Percentiles rank a stretch among this genome's conserved stretches.
Evolutionary conservation across 2,329 filamentous ascomycete genomes (phyloP).

Genomic region (Colletotrichum costaricense): DNA sequence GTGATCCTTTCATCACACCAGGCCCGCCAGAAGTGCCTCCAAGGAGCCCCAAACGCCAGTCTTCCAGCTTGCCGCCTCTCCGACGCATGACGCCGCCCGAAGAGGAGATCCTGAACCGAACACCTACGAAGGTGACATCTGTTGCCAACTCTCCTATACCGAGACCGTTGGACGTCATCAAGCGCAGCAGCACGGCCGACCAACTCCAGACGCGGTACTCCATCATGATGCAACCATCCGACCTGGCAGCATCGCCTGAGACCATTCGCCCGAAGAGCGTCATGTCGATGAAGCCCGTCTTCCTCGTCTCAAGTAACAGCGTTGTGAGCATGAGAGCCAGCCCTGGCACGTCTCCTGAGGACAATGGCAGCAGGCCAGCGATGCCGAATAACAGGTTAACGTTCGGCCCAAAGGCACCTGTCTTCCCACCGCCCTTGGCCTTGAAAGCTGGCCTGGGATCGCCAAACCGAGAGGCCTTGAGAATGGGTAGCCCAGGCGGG

Average conservation of each 20-base stretch:
- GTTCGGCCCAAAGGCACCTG: slow-evolving; percentile 14
- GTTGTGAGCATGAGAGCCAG: slow-evolving; percentile 32
- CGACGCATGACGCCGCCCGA: not conserved
- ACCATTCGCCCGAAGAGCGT: slow-evolving; percentile 34
- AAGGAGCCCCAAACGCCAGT: slow-evolving; percentile 15
- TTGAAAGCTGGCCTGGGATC: slow-evolving; percentile 17
- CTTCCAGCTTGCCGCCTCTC: slow-evolving; percentile 12
- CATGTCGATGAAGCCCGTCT: slow-evolving; percentile 34
- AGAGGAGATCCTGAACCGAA: not conserved
- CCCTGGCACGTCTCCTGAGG: slow-evolving; percentile 33
- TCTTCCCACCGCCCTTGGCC: slow-evolving; percentile 32
- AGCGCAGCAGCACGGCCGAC: not conserved
- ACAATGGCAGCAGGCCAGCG: slow-evolving; percentile 2
- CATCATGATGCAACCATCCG: slow-evolving; percentile 14
- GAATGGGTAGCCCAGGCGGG: not conserved
- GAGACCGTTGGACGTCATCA: slow-evolving; percentile 8
- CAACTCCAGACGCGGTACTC: slow-evolving; percentile 12
- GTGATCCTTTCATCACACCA: slow-evolving; percentile 31
- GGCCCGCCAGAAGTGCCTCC: slow-evolving; percentile 8
- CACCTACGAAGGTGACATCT: slow-evolving; percentile 1
- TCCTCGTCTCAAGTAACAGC: slow-evolving; percentile 31
- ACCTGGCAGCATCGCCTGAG: not conserved
- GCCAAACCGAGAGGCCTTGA: not conserved
- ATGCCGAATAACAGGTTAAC: slow-evolving; percentile 20
- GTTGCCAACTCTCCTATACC: slow-evolving; percentile 28